Percentiles rank a stretch among this genome's conserved stretches.
Evolutionary conservation across 768 basidiomycete genomes (phyloP).

Genomic region (Mycena vulgaris): DNA sequence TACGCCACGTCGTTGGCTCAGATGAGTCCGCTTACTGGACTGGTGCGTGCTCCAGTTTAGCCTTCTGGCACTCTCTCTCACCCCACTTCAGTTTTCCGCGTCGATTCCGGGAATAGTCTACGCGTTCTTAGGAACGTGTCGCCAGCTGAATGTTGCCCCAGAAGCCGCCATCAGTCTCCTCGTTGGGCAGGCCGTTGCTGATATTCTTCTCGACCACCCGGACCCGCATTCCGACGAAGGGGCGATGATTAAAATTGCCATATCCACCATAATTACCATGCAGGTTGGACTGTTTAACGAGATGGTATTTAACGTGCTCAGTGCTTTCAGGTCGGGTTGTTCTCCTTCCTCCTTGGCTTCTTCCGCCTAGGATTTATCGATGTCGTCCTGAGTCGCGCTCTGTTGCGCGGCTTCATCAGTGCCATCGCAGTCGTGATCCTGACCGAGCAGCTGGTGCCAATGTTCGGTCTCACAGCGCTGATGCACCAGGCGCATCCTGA

Average conservation of each 20-base stretch:
- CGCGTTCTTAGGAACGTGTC: conserved; percentile 89
- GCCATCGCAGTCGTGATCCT: conserved; percentile 90
- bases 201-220: conserved; percentile 67
- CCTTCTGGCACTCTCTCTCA: not conserved
- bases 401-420: conserved; percentile 89
- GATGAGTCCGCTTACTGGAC: conserved; percentile 86
- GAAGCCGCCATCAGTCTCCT: conserved; percentile 92
- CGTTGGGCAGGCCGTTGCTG: conserved; percentile 88
- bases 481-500: conserved; percentile 71
- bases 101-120: conserved; percentile 92
- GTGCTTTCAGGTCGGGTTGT: conserved; percentile 78
- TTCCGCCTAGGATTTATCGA: conserved; percentile 94
- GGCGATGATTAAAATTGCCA: conserved; percentile 72
- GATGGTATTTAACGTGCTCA: not conserved
- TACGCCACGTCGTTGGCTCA: conserved; percentile 93
- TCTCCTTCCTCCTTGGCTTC: conserved; percentile 89
- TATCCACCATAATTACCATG: conserved; percentile 87
- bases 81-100: conserved; percentile 75
- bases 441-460: conserved; percentile 90
- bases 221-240: conserved; percentile 60
- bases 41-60: conserved; percentile 65
- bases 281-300: conserved; percentile 66
- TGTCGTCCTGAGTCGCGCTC: conserved; percentile 90
- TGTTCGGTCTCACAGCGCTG: conserved; percentile 83
- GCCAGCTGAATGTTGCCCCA: conserved; percentile 87